These are phyloP conservation scores for Xerocomus nothofagi DNA, from an alignment of 1,284 basidiomycete species.

Conservation along the genomic window DNA sequence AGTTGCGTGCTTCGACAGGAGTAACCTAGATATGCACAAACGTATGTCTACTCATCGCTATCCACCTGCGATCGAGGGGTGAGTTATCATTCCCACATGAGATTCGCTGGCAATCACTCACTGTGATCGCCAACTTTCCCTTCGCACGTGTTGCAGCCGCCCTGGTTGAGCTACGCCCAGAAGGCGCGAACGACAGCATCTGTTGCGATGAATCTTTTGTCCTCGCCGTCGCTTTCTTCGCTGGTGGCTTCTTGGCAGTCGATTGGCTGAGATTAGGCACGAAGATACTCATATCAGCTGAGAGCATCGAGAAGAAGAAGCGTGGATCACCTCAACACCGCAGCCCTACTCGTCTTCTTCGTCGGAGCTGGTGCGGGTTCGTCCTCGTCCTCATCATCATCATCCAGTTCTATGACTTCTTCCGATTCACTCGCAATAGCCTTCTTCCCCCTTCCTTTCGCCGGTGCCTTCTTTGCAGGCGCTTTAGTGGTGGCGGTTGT, in stretches of 20 bases:
- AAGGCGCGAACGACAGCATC: conserved; percentile 63
- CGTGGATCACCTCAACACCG: conserved; percentile 55
- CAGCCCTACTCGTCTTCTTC: conserved; percentile 66
- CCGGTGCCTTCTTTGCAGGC: conserved; percentile 46
- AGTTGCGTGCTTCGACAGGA: neutral
- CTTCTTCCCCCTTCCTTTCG: conserved; percentile 39
- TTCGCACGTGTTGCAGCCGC: conserved; percentile 60
- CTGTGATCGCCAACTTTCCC: conserved; percentile 45
- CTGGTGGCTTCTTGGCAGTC: conserved; percentile 37
- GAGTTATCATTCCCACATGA: neutral
- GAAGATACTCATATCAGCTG: neutral
- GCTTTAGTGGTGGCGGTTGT: conserved; percentile 32
- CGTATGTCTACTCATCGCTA: conserved; percentile 30
- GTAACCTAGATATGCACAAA: neutral
- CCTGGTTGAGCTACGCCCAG: conserved; percentile 53
- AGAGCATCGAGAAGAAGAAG: neutral
- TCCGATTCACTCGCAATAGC: conserved; percentile 50
- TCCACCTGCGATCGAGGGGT: conserved; percentile 22
- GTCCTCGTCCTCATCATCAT: conserved; percentile 59
- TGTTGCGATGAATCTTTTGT: conserved; percentile 34
- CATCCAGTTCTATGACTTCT: conserved; percentile 50
- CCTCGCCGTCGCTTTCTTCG: conserved; percentile 52
- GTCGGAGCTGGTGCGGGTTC: conserved; percentile 40
- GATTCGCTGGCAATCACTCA: conserved; percentile 16
- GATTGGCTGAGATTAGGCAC: conserved; percentile 17